Evolutionary conservation across 805 yeast species (phyloP).

Genomic region (Groenewaldozyma tartarivorans): DNA sequence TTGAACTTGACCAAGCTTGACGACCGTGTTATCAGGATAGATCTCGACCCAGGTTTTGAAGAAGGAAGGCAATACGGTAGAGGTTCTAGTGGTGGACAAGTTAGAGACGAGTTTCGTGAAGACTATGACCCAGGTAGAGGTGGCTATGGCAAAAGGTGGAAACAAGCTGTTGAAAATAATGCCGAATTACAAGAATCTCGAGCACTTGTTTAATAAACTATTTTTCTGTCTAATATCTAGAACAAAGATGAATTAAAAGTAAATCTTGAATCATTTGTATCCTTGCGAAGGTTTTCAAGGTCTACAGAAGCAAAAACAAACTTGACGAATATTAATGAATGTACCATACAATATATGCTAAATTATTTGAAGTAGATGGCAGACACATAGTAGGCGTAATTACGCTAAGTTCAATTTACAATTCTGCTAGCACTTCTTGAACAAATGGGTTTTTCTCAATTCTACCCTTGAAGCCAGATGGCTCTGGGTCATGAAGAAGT

Average conservation of each 20-base stretch:
- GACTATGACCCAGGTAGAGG: constrained; percentile 38
- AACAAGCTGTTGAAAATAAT: constrained; percentile 8
- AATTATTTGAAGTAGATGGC: too few species aligned
- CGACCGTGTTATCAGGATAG: constrained; percentile 72
- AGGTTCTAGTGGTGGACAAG: constrained; percentile 90
- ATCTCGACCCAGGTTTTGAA: constrained; percentile 89
- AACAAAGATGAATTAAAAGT: too few species aligned
- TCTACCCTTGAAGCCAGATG: constrained; percentile 5
- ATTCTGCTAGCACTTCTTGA: constrained; percentile 10
- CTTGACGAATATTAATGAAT: too few species aligned
- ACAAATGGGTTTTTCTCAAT: constrained; percentile 7
- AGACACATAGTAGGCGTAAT: too few species aligned
- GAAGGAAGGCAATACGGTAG: constrained; percentile 96
- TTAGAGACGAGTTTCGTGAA: constrained; percentile 51
- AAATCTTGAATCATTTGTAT: too few species aligned
- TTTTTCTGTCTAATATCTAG: too few species aligned
- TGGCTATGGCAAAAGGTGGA: constrained; percentile 29
- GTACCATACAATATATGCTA: too few species aligned
- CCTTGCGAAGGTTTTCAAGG: too few species aligned
- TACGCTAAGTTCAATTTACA: too few species aligned
- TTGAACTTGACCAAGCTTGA: constrained; percentile 76
- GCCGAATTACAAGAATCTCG: background rate
- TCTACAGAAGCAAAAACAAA: too few species aligned
- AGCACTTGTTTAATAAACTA: too few species aligned
- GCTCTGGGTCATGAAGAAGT: constrained; percentile 4